Base-by-base conservation (phyloP, 345 rosid species). In the Gossypioides kirkii region DNA sequence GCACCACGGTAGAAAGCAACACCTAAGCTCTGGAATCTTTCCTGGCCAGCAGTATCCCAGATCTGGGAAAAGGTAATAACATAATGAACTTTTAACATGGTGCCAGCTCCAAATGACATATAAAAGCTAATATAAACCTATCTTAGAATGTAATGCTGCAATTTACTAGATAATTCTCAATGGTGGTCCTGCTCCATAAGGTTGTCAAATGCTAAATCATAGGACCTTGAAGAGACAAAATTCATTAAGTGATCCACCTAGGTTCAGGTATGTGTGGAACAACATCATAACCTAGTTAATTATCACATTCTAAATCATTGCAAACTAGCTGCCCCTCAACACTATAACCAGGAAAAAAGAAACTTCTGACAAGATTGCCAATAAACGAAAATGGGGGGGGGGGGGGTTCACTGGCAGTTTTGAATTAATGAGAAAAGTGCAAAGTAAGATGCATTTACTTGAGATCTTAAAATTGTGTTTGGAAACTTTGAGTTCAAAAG, bases 11-110 rank as follows among this genome's bases (percentile, higher is more conserved):
- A 54, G 59, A 54, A 54, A 54, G 59, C 59, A 18, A 54, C 59
- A 54, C 59, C 59, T 54, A 54, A 20, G 59, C 59, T 54, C 59
- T 54, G 59, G 25, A 54, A 54, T 54, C 59, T 54, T 54, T 54
- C 59, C 59, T 54, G 59, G 59, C 59, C 59, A 54, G 59, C 59
- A n/a, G 59, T 54, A 18, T 54, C 59, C 59, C 59, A 54, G 22
- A 54, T 54, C 59, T 54, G 12, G 59, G 59, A 54, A 54, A 54
- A 45, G 13, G 10, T 10, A 45, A 45, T 45, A 45, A 45, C 49
- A 9, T 2, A 14, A 45, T 45, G 49, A 10, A 45, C 13, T 45
- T 11, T 45, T 8, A 45, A 12, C 49, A 45, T 12, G 13, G 16
- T 10, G 49, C 12, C 49, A 11, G 13, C 49, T 45, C 16, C 4